phyloP scores from a whole-genome alignment of 345 rosid genomes.

The Hibiscus mutabilis region DNA sequence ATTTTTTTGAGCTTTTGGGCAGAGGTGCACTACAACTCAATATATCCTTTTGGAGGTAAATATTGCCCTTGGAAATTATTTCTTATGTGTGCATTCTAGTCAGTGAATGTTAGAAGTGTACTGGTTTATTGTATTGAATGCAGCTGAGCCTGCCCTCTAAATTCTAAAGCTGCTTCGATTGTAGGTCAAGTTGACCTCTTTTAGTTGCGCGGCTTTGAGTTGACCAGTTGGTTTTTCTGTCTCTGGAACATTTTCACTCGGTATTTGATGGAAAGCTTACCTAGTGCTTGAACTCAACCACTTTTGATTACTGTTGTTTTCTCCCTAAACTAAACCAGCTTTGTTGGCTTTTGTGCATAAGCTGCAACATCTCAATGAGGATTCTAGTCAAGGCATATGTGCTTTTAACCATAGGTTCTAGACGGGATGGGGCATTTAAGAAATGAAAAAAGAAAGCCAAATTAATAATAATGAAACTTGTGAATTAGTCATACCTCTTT shows the following conservation, averaged over 20 bases:
- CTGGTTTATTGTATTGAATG: too few species aligned
- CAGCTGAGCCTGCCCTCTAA: not conserved
- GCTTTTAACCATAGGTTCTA: not conserved
- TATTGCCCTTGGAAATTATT: not conserved
- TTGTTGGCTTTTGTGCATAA: not conserved
- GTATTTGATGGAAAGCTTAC: not conserved
- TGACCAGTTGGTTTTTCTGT: not conserved
- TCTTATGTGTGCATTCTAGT: not conserved
- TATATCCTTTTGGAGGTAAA: slow-evolving; percentile 41
- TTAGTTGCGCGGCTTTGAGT: not conserved
- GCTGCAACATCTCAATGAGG: not conserved
- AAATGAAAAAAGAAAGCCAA: not conserved
- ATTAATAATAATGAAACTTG: not conserved
- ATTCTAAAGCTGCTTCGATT: not conserved
- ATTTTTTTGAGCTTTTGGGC: slow-evolving; percentile 58
- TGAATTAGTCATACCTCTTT: not conserved
- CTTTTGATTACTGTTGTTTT: too few species aligned
- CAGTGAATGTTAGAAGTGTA: not conserved
- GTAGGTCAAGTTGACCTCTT: not conserved
- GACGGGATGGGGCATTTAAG: not conserved
- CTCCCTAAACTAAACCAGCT: too few species aligned
- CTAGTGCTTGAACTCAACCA: not conserved
- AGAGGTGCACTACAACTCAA: slow-evolving; percentile 63
- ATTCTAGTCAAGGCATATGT: not conserved
- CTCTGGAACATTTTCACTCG: not conserved